phyloP scores from a whole-genome alignment of 2,329 filamentous ascomycete species.

The Stachybotrys echinatus region DNA sequence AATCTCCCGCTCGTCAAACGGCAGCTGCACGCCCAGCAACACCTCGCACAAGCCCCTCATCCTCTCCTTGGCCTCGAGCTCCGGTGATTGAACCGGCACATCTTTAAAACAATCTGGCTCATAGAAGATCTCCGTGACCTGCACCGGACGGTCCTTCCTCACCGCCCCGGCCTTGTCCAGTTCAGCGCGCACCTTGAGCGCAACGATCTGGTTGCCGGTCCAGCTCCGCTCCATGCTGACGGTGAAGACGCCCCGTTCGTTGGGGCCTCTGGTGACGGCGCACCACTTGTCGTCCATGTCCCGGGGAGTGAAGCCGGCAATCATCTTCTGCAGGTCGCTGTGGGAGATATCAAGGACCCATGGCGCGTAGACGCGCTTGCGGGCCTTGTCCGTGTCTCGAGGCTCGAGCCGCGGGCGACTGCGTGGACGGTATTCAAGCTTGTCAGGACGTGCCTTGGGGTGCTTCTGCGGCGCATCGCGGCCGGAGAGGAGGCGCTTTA shows the following conservation, averaged over 20 bases:
- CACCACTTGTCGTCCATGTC: constrained; percentile 1
- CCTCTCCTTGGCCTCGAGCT: not conserved
- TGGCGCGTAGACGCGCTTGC: not conserved
- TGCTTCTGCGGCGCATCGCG: no score
- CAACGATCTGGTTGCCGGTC: not conserved
- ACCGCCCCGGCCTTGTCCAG: not conserved
- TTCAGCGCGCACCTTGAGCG: not conserved
- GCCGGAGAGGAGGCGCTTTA: no score
- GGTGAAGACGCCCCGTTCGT: not conserved
- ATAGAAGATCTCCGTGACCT: not conserved
- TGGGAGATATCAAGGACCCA: not conserved
- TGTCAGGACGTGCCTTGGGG: no score
- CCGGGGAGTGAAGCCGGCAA: not conserved
- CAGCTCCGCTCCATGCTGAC: not conserved
- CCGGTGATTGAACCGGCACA: not conserved
- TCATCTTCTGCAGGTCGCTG: not conserved
- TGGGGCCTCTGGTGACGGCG: not conserved
- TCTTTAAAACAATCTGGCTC: not conserved
- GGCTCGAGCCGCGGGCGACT: not conserved
- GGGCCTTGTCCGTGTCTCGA: not conserved
- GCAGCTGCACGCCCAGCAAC: not conserved
- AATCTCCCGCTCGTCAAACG: not conserved
- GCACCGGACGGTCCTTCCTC: not conserved
- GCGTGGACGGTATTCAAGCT: no score
- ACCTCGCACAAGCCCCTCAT: not conserved